phyloP scores from a whole-genome alignment of 305 asterid genomes.

The Fraxinus dipetala region DNA sequence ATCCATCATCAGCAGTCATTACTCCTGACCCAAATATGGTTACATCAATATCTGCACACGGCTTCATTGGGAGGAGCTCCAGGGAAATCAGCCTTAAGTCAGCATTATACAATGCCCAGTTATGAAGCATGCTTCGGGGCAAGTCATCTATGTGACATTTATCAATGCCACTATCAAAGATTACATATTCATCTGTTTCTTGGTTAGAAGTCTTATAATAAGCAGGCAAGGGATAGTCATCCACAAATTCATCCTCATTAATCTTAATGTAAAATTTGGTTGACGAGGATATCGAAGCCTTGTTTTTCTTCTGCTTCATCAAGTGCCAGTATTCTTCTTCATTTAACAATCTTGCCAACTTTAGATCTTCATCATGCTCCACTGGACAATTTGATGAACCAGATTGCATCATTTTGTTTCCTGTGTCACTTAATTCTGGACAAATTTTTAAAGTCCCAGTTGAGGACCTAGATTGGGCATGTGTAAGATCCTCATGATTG shows the following conservation, averaged over 20 bases:
- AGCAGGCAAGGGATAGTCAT: conserved; percentile 92
- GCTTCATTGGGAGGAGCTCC: conserved; percentile 88
- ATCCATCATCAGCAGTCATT: conserved; percentile 86
- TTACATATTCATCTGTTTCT: conserved; percentile 82
- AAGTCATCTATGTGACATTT: conserved; percentile 54
- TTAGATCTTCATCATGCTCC: conserved; percentile 67
- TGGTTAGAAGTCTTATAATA: conserved; percentile 64
- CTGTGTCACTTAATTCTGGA: conserved; percentile 35
- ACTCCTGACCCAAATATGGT: conserved; percentile 86
- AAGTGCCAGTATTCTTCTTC: conserved; percentile 82
- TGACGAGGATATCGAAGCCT: conserved; percentile 45
- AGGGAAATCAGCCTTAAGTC: conserved; percentile 83
- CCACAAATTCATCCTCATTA: conserved; percentile 93
- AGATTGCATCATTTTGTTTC: conserved; percentile 26
- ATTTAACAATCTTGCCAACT: conserved; percentile 73
- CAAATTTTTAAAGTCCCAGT: conserved; percentile 55
- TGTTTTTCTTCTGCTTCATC: conserved; percentile 65
- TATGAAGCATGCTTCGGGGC: conserved; percentile 78
- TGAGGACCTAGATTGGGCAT: conserved; percentile 35
- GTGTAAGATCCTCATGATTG: conserved; percentile 35
- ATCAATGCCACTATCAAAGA: conserved; percentile 65
- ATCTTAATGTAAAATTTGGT: conserved; percentile 74
- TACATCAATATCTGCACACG: conserved; percentile 86
- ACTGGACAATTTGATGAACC: conserved; percentile 29
- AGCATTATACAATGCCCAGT: conserved; percentile 89